Conservation (phyloP, 208 protist genomes). For the Crithidia mellificae region DNA sequence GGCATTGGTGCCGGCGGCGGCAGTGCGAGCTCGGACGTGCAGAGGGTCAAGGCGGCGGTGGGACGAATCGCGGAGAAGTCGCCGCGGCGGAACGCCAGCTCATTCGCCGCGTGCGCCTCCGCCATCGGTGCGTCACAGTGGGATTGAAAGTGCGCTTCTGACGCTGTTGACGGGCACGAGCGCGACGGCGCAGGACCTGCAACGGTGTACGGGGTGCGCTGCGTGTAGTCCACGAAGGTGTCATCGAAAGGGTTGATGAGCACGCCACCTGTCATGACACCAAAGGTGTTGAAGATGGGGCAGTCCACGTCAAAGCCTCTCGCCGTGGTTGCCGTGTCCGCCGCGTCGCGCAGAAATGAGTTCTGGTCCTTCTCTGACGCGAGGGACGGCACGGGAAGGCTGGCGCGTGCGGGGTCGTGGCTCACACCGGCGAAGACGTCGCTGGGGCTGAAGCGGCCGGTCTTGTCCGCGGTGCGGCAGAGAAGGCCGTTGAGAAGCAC, state of each 20-base stretch:
- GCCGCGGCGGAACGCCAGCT: slow-evolving; percentile 20
- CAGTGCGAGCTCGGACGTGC: slow-evolving; percentile 22
- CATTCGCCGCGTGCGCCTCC: slow-evolving; percentile 12
- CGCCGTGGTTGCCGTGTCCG: neutral
- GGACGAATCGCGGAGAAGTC: slow-evolving; percentile 11
- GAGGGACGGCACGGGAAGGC: slow-evolving; percentile 2
- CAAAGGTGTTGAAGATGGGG: slow-evolving; percentile 62
- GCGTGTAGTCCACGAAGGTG: slow-evolving; percentile 58
- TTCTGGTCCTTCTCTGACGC: neutral
- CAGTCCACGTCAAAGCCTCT: slow-evolving; percentile 39
- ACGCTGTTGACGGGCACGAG: neutral
- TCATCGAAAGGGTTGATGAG: slow-evolving; percentile 41
- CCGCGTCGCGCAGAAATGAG: neutral
- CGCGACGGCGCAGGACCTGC: neutral
- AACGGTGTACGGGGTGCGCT: slow-evolving; percentile 31
- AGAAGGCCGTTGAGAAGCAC: slow-evolving; percentile 74
- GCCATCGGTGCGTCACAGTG: neutral
- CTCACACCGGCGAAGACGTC: slow-evolving; percentile 68
- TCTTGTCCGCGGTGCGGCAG: slow-evolving; percentile 56
- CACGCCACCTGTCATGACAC: slow-evolving; percentile 65
- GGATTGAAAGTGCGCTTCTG: neutral
- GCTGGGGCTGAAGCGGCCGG: slow-evolving; percentile 53
- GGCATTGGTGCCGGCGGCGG: slow-evolving; percentile 2
- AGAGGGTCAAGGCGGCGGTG: slow-evolving; percentile 22
- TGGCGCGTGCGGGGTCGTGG: slow-evolving; percentile 3